phyloP scores from a whole-genome alignment of 768 basidiomycete genomes.

The Cystoderma amianthinum region DNA sequence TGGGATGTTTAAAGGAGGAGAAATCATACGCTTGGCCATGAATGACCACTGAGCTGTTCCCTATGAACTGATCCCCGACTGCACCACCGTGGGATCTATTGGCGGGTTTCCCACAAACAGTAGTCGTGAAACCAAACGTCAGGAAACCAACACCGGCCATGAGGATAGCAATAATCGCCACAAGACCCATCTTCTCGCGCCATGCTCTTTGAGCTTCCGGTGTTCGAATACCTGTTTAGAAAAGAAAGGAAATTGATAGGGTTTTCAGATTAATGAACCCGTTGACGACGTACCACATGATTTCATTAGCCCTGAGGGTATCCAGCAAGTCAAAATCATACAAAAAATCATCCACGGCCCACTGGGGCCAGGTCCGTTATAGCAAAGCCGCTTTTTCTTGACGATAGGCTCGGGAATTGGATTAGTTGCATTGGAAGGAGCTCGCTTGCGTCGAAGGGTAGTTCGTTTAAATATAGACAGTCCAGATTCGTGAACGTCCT shows the following conservation, averaged over 20 bases:
- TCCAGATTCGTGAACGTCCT: slow-evolving; percentile 88
- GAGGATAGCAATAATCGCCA: slow-evolving; percentile 69
- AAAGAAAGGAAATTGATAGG: slow-evolving; percentile 3
- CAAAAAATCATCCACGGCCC: slow-evolving; percentile 96
- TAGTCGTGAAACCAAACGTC: slow-evolving; percentile 95
- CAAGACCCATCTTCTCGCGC: slow-evolving; percentile 96
- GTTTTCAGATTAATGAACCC: not conserved
- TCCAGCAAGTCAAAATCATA: slow-evolving; percentile 71
- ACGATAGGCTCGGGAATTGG: slow-evolving; percentile 26
- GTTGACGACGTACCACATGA: slow-evolving; percentile 62
- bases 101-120: slow-evolving; percentile 86
- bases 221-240: slow-evolving; percentile 76
- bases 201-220: slow-evolving; percentile 95
- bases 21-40: slow-evolving; percentile 95
- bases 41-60: slow-evolving; percentile 80
- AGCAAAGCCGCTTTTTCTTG: slow-evolving; percentile 42
- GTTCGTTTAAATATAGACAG: slow-evolving; percentile 87
- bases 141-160: slow-evolving; percentile 97
- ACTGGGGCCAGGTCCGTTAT: slow-evolving; percentile 83
- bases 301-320: slow-evolving; percentile 73
- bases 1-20: slow-evolving; percentile 78
- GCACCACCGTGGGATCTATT: slow-evolving; percentile 77
- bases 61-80: slow-evolving; percentile 63
- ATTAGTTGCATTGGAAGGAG: slow-evolving; percentile 34
- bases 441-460: slow-evolving; percentile 68